phyloP scores from a whole-genome alignment of 2,329 filamentous ascomycete genomes.

The Gaeumannomyces tritici region DNA sequence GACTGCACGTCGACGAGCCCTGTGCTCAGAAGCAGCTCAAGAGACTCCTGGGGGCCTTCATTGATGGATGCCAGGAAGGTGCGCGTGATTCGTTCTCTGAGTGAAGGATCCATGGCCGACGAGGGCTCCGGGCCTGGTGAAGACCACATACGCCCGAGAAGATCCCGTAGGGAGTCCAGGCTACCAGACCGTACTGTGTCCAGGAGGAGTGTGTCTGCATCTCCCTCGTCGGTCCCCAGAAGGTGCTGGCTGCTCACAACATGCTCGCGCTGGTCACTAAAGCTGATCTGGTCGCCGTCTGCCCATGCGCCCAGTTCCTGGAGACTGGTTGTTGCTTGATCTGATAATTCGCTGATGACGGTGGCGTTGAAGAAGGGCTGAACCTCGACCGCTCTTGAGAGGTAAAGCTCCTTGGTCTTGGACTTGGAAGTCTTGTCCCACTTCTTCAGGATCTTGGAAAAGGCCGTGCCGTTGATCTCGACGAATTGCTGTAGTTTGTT shows the following conservation, averaged over 20 bases:
- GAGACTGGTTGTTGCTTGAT: slow-evolving; percentile 92
- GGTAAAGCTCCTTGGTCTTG: slow-evolving; percentile 93
- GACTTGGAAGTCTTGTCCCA: slow-evolving; percentile 99
- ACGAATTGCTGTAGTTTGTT: slow-evolving; percentile 99
- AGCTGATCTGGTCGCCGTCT: slow-evolving; percentile 87
- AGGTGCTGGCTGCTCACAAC: slow-evolving; percentile 57
- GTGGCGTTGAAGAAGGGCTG: slow-evolving; percentile 97
- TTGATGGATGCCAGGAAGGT: slow-evolving; percentile 86
- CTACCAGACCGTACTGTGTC: slow-evolving; percentile 83
- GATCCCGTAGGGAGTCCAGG: slow-evolving; percentile 65
- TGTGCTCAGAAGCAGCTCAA: slow-evolving; percentile 70
- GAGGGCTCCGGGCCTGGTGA: slow-evolving; percentile 24
- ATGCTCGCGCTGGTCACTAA: slow-evolving; percentile 52
- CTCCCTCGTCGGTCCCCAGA: slow-evolving; percentile 72
- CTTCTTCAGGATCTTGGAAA: slow-evolving; percentile 98
- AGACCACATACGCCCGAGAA: slow-evolving; percentile 63
- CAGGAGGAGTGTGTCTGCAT: slow-evolving; percentile 79
- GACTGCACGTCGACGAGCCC: slow-evolving; percentile 81
- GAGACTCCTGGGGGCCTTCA: slow-evolving; percentile 68
- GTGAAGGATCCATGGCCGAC: slow-evolving; percentile 36
- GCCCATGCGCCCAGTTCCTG: slow-evolving; percentile 95
- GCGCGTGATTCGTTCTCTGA: slow-evolving; percentile 71
- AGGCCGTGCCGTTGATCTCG: slow-evolving; percentile 93
- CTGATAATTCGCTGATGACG: slow-evolving; percentile 91
- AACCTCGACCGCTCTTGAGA: slow-evolving; percentile 91